Base-by-base conservation (phyloP, 2,329 filamentous ascomycete genomes). In the Exophiala sideris region DNA sequence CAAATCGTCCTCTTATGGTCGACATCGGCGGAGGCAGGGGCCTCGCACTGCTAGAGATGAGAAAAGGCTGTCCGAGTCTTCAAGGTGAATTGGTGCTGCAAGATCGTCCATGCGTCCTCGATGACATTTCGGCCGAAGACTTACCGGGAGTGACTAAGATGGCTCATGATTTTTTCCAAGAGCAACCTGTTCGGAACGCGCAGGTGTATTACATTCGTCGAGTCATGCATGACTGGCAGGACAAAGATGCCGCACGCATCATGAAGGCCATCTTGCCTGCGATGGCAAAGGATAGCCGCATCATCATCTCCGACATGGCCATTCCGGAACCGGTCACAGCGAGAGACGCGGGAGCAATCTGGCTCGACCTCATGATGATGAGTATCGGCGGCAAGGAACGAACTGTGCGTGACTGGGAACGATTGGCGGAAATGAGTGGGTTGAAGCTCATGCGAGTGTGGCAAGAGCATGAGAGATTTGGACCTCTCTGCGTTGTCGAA, bases 291-390 rank as follows among this genome's bases (percentile, higher is more conserved):
- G 57, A 57, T 24, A 65, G 64, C 18, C 56, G 64, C 10, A 53
- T 67, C 33, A 38, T 67, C 14, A 63, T 66, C 29, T 56, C 60
- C 20, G 64, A 66, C 32, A 65, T 65, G 54, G 50, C 64, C 11
- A 54, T 67, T 11, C 65, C 64, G 0, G n/a, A 51, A 33, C 48
- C 48, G 14, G 48, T 51, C 21, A 51, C 48, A 5, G 59, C 62
- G 8, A 57, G 62, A 42, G 67, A 67, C 34, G 64, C 65, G 63
- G 58, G 60, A 5, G 56, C 60, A 3, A 64, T 67, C 49, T 66
- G 64, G 64, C 64, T 67, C 58, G 66, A 67, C 40, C 55, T 65
- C 21, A 61, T 66, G 44, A 65, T 67, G 50, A 65, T 70, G 61
- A 57, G 67, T 8, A 62, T 65, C 39, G 66, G 67, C 21, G 68